Evolutionary conservation across 257 asterid genomes (phyloP), one percentile per base, ranked within the genome.

Genomic region (Paraleonurus japonicus): DNA sequence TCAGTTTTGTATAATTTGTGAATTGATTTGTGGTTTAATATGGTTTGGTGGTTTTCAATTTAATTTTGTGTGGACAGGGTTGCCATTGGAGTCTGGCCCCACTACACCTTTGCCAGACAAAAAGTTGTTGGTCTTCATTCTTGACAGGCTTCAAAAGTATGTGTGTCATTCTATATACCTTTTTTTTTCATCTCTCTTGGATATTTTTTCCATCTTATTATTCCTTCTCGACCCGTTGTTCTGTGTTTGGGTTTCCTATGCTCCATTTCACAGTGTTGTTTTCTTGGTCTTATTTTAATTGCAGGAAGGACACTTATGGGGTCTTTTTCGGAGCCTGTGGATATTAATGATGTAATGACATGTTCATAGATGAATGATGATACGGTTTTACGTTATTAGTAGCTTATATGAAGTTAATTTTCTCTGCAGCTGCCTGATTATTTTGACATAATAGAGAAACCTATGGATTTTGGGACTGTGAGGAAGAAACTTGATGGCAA

Each of bases 81-180:
- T 87, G 27, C 90, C 89, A 60, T 59, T 92, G 95, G 90, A 73
- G 81, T 81, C 85, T 72, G 98, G 96, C 63, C 94, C 98, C 98
- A 87, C 96, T 54, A 80, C 86, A 74, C 86, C 95, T 87, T 92
- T 95, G 94, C 97, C 99, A 85, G 99, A 95, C 83, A 95, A 92
- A 87, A 92, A 85, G 90, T 72, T 89, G 84, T 79, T 95, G 95
- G 75, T 87, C 67, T 92, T 90, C 90, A 85, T 92, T 83, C 98
- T 95, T 76, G 98, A 95, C 84, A 95, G 99, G 77, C 99, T 95
- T 79, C 99, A 95, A 90, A 95, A 95, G 99, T 95, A 80, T 73
- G 90, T 76, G 22, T 63, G 67, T 71, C 72, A 73, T 75, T 43
- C 79, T 74, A 62, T 61, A 6, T 60, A 54, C 67, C 41, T 32